phyloP scores from a whole-genome alignment of 2,329 filamentous ascomycete species.

The Gaeumannomyces sp. region DNA sequence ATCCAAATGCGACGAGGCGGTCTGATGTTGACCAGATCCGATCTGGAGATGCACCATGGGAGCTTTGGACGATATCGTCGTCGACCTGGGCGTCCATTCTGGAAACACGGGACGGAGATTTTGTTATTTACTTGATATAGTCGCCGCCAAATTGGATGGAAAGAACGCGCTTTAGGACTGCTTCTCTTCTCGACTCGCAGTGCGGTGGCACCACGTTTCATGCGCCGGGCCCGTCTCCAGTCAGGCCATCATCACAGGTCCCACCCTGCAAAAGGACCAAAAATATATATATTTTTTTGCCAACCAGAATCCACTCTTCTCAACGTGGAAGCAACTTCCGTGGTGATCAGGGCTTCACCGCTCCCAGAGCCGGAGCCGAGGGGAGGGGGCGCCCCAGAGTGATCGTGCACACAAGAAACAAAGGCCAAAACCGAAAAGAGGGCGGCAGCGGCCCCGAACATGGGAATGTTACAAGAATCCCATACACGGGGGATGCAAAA shows the following conservation, averaged over 20 bases:
- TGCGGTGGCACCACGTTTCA: neutral
- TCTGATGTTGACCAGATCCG: neutral
- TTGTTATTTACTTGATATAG: neutral
- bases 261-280: neutral
- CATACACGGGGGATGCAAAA: neutral
- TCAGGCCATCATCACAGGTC: neutral
- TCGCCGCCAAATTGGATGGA: neutral
- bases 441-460: neutral
- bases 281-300: neutral
- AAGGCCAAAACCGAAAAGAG: neutral
- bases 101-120: too few species aligned
- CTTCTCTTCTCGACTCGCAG: neutral
- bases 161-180: neutral
- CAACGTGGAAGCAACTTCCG: neutral
- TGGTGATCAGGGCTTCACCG: neutral
- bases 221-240: neutral
- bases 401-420: neutral
- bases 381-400: neutral
- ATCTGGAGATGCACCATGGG: too few species aligned
- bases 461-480: neutral
- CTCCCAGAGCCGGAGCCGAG: neutral
- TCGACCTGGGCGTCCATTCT: too few species aligned
- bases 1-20: neutral
- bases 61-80: neutral
- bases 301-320: neutral